These are phyloP conservation scores for Yamadazyma blattariae DNA, from an alignment of 1,139 yeast genomes.

Conservation along the genomic window DNA sequence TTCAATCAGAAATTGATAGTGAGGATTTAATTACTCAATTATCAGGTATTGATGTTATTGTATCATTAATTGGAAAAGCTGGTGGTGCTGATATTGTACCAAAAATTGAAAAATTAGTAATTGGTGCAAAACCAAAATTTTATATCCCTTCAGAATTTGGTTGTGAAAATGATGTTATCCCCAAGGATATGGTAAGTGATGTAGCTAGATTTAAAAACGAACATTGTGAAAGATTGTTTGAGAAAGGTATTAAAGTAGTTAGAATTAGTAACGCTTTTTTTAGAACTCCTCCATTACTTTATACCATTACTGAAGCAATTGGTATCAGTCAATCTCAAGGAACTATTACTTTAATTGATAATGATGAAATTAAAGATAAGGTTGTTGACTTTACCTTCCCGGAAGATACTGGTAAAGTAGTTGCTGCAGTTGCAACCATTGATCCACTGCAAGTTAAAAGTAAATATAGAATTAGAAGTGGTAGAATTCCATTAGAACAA, in stretches of 20 bases:
- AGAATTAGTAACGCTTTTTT: constrained; percentile 47
- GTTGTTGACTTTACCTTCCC: constrained; percentile 30
- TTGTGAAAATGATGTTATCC: constrained; percentile 27
- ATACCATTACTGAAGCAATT: constrained; percentile 30
- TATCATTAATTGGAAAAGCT: constrained; percentile 33
- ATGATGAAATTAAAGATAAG: constrained; percentile 24
- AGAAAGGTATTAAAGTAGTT: constrained; percentile 49
- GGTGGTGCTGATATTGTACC: constrained; percentile 24
- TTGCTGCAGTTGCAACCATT: constrained; percentile 39
- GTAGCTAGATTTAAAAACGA: constrained; percentile 34
- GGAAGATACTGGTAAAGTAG: constrained; percentile 46
- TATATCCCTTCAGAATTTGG: constrained; percentile 69
- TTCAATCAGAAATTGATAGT: constrained; percentile 28
- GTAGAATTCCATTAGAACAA: constrained; percentile 33
- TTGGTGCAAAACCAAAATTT: constrained; percentile 44
- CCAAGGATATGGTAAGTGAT: constrained; percentile 26
- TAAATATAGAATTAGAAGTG: constrained; percentile 43
- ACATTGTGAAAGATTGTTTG: constrained; percentile 40
- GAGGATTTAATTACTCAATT: constrained; percentile 31
- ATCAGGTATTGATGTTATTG: constrained; percentile 48
- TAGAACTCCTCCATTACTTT: constrained; percentile 35
- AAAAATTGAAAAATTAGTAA: constrained; percentile 31
- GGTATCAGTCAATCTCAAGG: constrained; percentile 36
- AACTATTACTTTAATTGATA: constrained; percentile 38
- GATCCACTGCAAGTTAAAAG: constrained; percentile 44